Evolutionary conservation across 2,329 filamentous ascomycete species (phyloP).

Genomic region (Scolecobasidium constrictum): DNA sequence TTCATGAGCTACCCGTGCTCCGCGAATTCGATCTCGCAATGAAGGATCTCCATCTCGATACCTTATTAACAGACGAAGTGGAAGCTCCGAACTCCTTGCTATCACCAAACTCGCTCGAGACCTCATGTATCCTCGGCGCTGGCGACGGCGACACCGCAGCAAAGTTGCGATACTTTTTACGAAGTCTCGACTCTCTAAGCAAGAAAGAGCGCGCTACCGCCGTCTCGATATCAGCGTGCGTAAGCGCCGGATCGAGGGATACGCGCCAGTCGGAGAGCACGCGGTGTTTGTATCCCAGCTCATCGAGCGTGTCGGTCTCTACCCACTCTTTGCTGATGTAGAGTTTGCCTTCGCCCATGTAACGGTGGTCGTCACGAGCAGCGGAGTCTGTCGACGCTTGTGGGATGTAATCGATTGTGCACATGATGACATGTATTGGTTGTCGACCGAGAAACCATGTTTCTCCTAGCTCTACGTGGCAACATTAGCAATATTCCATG

Average conservation of each 20-base stretch:
- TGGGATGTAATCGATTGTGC: constrained; percentile 4
- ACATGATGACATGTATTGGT: constrained; percentile 5
- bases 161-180: constrained; percentile 3
- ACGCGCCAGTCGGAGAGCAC: constrained; percentile 5
- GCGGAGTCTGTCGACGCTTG: constrained; percentile 2
- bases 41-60: constrained; percentile 1
- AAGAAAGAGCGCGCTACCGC: constrained; percentile 4
- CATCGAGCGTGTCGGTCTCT: constrained; percentile 4
- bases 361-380: neutral
- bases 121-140: neutral
- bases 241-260: constrained; percentile 2
- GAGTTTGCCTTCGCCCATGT: constrained; percentile 2
- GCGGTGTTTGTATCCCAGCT: neutral
- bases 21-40: constrained; percentile 1
- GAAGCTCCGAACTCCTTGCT: neutral
- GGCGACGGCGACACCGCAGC: no score
- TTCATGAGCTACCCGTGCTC: no score
- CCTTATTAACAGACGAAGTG: constrained; percentile 1
- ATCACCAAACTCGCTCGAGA: neutral
- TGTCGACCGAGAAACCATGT: constrained; percentile 5
- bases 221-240: constrained; percentile 7
- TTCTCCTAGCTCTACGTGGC: neutral
- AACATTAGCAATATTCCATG: neutral
- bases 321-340: constrained; percentile 7
- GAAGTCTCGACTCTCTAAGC: neutral